Evolutionary conservation across 768 basidiomycete genomes (phyloP).

Genomic region (Pisolithus albus): DNA sequence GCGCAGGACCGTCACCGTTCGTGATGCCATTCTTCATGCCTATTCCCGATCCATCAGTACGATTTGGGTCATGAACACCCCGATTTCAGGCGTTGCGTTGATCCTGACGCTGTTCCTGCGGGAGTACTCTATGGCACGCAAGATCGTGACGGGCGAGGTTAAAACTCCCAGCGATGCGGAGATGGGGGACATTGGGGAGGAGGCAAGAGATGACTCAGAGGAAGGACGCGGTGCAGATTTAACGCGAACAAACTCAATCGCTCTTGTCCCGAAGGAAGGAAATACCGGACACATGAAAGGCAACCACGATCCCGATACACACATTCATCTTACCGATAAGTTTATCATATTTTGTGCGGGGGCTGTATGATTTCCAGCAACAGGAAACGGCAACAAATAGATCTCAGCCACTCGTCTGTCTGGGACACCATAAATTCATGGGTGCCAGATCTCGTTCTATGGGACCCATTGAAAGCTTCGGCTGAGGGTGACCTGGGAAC

Average conservation of each 20-base stretch:
- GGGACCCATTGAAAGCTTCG: too few species aligned
- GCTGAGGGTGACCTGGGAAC: too few species aligned
- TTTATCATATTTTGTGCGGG: neutral
- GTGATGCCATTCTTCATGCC: slow-evolving; percentile 48
- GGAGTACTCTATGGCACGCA: slow-evolving; percentile 52
- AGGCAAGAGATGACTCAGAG: neutral
- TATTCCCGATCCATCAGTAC: slow-evolving; percentile 54
- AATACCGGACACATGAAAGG: neutral
- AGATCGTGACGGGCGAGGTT: slow-evolving; percentile 32
- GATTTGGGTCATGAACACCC: slow-evolving; percentile 63
- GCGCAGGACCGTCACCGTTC: slow-evolving; percentile 42
- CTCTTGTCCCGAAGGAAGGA: neutral
- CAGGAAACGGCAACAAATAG: neutral
- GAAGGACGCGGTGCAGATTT: neutral
- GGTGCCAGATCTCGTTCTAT: too few species aligned
- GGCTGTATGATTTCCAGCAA: neutral
- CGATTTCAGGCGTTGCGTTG: slow-evolving; percentile 47
- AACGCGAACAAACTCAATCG: neutral
- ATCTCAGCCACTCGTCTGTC: too few species aligned
- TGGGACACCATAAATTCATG: too few species aligned
- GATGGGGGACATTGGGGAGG: slow-evolving; percentile 9
- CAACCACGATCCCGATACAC: neutral
- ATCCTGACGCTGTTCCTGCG: slow-evolving; percentile 48
- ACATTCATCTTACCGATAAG: neutral
- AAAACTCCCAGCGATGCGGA: slow-evolving; percentile 26